Conservation (phyloP, 768 basidiomycete species). For the Suillus bovinus region DNA sequence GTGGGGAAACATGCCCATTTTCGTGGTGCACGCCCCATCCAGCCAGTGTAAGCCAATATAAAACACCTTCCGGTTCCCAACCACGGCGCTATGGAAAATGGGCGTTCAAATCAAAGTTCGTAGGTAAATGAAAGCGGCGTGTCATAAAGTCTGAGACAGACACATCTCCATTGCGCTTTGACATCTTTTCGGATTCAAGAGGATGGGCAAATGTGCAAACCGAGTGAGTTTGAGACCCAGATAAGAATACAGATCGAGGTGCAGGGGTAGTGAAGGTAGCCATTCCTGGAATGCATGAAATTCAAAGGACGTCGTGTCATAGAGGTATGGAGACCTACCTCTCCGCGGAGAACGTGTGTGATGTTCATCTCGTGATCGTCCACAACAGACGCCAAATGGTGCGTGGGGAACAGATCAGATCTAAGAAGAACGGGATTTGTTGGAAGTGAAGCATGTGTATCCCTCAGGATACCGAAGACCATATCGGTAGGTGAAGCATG, state of each 20-base stretch:
- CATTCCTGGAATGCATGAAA: slow-evolving; percentile 67
- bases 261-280: slow-evolving; percentile 90
- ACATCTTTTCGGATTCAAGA: slow-evolving; percentile 93
- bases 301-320: neutral
- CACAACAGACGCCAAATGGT: slow-evolving; percentile 93
- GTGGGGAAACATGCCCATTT: slow-evolving; percentile 24
- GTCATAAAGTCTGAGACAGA: slow-evolving; percentile 87
- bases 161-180: slow-evolving; percentile 90
- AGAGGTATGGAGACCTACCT: slow-evolving; percentile 49
- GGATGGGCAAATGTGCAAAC: slow-evolving; percentile 90
- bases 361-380: slow-evolving; percentile 97
- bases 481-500: slow-evolving; percentile 60
- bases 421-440: slow-evolving; percentile 94
- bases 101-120: slow-evolving; percentile 5
- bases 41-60: slow-evolving; percentile 94
- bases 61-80: slow-evolving; percentile 86
- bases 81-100: slow-evolving; percentile 61
- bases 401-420: slow-evolving; percentile 91
- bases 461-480: slow-evolving; percentile 73
- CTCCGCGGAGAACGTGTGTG: slow-evolving; percentile 92
- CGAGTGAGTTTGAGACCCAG: slow-evolving; percentile 70
- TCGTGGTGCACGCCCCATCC: slow-evolving; percentile 78
- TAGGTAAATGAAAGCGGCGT: slow-evolving; percentile 21
- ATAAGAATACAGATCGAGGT: slow-evolving; percentile 84
- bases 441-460: slow-evolving; percentile 74